Evolutionary conservation across 139 green algal species (phyloP), one percentile per base, ranked within the genome.

Genomic region (Asterochloris sp.): DNA sequence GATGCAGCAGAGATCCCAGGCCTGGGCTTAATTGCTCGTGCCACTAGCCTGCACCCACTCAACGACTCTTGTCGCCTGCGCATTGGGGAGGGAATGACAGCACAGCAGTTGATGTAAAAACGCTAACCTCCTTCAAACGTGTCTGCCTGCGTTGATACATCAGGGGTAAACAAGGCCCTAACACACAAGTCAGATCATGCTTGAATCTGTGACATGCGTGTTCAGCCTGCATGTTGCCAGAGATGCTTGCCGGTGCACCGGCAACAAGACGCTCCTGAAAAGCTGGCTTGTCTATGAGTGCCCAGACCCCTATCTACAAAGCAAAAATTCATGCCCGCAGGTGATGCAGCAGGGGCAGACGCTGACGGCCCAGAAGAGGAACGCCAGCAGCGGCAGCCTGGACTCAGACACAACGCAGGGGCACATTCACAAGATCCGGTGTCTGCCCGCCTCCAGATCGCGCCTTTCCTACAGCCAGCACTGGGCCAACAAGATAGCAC

Each of bases 401-500:
- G 38, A 28, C 67, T 69, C 60, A n/a, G 23, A n/a, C 54, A 69
- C 66, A 69, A n/a, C 28, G 76, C 19, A 71, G 10, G 60, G 38
- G 14, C 76, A 61, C 17, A 14, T 80, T 13, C 16, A 62, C 76
- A 80, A 80, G 23, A 80, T 80, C n/a, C 76, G 76, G 15, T 80
- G 76, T 26, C 47, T 61, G 68, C 60, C 76, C 23, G 76, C 60
- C 19, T n/a, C 76, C 38, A 61, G 76, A 61, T 80, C 76, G 1
- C 68, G 76, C 24, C 67, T 80, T 61, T 62, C 76, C 13, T 80
- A 80, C 76, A 80, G 61, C 76, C 38, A 61, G 24, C 68, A 80
- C 60, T 80, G 76, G 76, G 76, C 76, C 12, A 80, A 62, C 15
- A 80, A 80, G 60, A 80, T 80, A 26, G 76, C 76, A n/a, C 67